A percentile compares a stretch with the other conserved stretches of the same genome.
These are phyloP conservation scores for Eucalyptus albens DNA, from an alignment of 345 rosid species.

Conservation along the genomic window DNA sequence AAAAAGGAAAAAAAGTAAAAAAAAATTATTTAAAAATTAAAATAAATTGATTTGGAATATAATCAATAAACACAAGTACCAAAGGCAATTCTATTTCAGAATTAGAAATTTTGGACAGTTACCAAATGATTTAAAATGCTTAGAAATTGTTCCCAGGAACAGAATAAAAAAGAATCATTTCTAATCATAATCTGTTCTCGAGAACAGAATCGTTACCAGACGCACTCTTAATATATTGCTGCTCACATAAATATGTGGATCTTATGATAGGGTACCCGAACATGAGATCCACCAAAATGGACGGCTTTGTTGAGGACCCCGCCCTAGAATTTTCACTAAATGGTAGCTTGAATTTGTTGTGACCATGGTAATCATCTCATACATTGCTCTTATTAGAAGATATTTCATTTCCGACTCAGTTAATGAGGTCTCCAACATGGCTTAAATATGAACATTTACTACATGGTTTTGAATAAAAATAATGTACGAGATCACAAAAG, in stretches of 20 bases:
- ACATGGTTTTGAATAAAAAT: no score
- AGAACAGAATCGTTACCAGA: fast-evolving
- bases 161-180: no score
- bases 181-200: no score
- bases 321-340: not conserved
- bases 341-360: not conserved
- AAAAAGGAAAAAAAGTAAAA: no score
- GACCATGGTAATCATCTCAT: not conserved
- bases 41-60: no score
- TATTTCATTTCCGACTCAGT: not conserved
- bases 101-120: no score
- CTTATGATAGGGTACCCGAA: not conserved
- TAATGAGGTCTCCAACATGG: not conserved
- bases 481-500: no score
- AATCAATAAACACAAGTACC: fast-evolving
- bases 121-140: no score
- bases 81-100: no score
- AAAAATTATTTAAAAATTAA: no score
- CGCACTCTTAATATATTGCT: no score
- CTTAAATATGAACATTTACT: no score
- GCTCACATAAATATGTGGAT: not conserved
- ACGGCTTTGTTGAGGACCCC: not conserved
- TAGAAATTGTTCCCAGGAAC: fast-evolving
- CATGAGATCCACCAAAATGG: not conserved
- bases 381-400: not conserved